Base-by-base conservation (phyloP, 1,284 basidiomycete genomes). In the Taiwanofungus camphoratus region DNA sequence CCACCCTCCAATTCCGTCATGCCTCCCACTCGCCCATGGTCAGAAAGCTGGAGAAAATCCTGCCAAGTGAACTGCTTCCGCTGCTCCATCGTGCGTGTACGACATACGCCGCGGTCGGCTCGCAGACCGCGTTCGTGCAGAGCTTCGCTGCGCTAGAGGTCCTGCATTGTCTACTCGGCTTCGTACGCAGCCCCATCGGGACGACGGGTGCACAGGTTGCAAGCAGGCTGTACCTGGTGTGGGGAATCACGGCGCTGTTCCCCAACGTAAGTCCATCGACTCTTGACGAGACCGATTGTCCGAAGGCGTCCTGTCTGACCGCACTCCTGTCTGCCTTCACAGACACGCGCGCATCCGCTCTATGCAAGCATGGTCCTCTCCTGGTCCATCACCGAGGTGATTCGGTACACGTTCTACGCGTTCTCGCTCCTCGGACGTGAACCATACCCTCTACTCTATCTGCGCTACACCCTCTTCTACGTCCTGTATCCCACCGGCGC, bases 361-460 rank as follows among this genome's bases (percentile, higher is more conserved):
- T 98, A 90, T 69, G 79, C 90, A 3, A 83, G 85, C 39, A 95
- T 97, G 92, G 77, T 98, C 41, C 67, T 96, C 50, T 91, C 95
- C 0, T 99, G 95, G 95, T 85, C 88, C 2, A 55, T 87, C 45
- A 92, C 93, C 31, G 95, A 99, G 64, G 78, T 92, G 41, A 82
- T 96, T 49, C 89, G 95, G 21, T 99, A 99, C 66, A 67, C 82
- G 6, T 96, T 88, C 71, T 99, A 99, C 67, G 83, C 87, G 3
- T 73, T 75, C 56, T 72, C 73, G 36, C 76, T 97, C 7, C 55
- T 88, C 35, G 77, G 75, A 5, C 45, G 46, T 42, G 70, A 73
- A 50, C 71, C 77, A 5, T 59, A 59, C 39, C 20, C 60, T 22
- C 72, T 87, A 38, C 65, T 80, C 20, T 84, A 74, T 68, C 63